These are phyloP conservation scores for Nakaseomyces uthaithaninus DNA, from an alignment of 1,139 yeast species.

Conservation along the genomic window DNA sequence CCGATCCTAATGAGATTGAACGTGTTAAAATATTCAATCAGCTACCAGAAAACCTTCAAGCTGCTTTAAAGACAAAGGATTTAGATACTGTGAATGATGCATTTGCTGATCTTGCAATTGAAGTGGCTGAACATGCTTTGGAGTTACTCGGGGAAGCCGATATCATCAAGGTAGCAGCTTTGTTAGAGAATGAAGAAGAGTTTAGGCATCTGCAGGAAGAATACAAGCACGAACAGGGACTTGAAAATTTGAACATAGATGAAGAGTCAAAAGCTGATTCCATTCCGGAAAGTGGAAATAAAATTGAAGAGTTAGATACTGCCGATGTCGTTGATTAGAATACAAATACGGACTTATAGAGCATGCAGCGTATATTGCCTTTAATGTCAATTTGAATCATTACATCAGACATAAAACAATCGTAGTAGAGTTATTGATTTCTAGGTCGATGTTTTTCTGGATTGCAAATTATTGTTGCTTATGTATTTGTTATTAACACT, in stretches of 20 bases:
- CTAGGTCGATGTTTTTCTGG: too few relatives aligned
- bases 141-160: conserved; percentile 74
- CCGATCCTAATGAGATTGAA: conserved; percentile 40
- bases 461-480: too few relatives aligned
- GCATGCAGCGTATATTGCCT: too few relatives aligned
- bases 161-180: conserved; percentile 71
- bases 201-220: conserved; percentile 48
- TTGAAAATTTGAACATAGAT: conserved; percentile 14
- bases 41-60: conserved; percentile 58
- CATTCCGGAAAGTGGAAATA: conserved; percentile 11
- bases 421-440: too few relatives aligned
- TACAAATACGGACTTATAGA: too few relatives aligned
- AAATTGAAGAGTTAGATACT: conserved; percentile 14
- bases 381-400: too few relatives aligned
- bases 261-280: conserved; percentile 11
- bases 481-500: too few relatives aligned
- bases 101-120: conserved; percentile 65
- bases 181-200: conserved; percentile 64
- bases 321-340: conserved; percentile 33
- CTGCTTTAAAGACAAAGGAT: conserved; percentile 62
- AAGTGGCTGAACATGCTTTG: conserved; percentile 71
- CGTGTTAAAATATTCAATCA: conserved; percentile 49
- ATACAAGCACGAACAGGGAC: conserved; percentile 28
- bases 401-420: too few relatives aligned
- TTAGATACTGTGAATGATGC: conserved; percentile 79